Conservation (phyloP, 1,284 basidiomycete genomes). For the Sporisorium reilianum region DNA sequence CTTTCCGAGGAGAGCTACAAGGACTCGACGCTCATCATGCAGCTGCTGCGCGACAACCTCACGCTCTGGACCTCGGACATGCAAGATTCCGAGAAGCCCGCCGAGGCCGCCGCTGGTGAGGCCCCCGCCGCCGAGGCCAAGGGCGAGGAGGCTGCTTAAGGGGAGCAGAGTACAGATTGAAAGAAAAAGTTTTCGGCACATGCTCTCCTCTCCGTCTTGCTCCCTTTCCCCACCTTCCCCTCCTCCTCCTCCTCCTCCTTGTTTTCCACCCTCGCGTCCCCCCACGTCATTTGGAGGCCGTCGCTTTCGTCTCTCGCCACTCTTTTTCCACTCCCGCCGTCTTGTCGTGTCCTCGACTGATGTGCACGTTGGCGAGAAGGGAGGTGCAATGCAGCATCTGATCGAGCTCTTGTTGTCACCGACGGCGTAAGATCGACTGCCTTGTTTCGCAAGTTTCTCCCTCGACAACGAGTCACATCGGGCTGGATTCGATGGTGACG, state of each 20-base stretch:
- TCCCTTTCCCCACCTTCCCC: constrained; percentile 5
- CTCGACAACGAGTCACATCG: constrained; percentile 16
- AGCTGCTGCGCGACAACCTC: constrained; percentile 97
- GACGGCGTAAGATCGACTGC: constrained; percentile 4
- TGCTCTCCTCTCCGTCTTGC: constrained; percentile 15
- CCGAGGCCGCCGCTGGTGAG: constrained; percentile 62
- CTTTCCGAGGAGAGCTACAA: constrained; percentile 99
- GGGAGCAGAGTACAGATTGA: constrained; percentile 27
- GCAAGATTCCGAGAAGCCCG: constrained; percentile 72
- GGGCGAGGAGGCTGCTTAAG: constrained; percentile 68
- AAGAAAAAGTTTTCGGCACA: constrained; percentile 36
- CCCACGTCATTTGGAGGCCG: constrained; percentile 47
- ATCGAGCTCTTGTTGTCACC: constrained; percentile 1
- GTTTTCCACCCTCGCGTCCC: too few relatives aligned
- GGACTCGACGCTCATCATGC: constrained; percentile 92
- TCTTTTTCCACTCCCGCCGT: constrained; percentile 10
- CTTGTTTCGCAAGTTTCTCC: background rate
- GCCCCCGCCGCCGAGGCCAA: constrained; percentile 64
- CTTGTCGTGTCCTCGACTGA: constrained; percentile 16
- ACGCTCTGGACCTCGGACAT: constrained; percentile 97
- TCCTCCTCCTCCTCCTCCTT: constrained; percentile 5
- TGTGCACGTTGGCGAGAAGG: constrained; percentile 23
- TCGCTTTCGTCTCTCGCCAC: constrained; percentile 47
- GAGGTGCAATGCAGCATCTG: constrained; percentile 10
- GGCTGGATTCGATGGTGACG: constrained; percentile 27